These are phyloP conservation scores for Penicillium psychrofluorescens DNA, from an alignment of 495 filamentous ascomycete species.

Conservation along the genomic window DNA sequence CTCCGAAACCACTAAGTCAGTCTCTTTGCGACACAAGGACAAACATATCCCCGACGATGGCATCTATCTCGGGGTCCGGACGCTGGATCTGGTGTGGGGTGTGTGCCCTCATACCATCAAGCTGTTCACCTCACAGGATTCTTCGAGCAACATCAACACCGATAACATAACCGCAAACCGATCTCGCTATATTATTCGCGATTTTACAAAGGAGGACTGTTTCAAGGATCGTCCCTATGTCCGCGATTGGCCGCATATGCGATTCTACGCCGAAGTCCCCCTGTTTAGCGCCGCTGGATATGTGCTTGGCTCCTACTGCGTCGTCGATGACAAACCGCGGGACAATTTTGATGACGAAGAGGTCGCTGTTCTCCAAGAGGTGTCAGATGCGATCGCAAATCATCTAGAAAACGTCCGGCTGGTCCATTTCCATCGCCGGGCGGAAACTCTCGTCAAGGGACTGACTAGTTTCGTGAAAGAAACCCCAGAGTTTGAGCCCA, in stretches of 20 bases:
- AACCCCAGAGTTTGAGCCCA: conserved; percentile 1
- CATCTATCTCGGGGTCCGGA: conserved; percentile 31
- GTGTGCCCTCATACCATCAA: conserved; percentile 38
- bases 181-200: conserved; percentile 33
- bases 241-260: conserved; percentile 24
- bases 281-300: conserved; percentile 48
- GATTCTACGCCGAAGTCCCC: conserved; percentile 59
- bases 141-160: conserved; percentile 8
- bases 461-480: conserved; percentile 14
- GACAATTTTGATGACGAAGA: conserved; percentile 14
- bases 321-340: conserved; percentile 45
- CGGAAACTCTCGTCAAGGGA: conserved; percentile 12
- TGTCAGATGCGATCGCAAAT: conserved; percentile 11
- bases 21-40: conserved; percentile 29
- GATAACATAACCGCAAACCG: conserved; percentile 8
- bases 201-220: conserved; percentile 35
- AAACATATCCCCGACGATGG: conserved; percentile 18
- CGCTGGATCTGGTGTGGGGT: conserved; percentile 28
- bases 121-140: conserved; percentile 9
- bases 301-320: conserved; percentile 53
- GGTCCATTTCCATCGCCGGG: conserved; percentile 5
- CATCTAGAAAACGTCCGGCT: conserved; percentile 18
- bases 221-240: conserved; percentile 35
- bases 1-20: conserved; percentile 48
- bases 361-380: conserved; percentile 15